Evolutionary conservation across 192 early-diverging fungal species (phyloP), one percentile per base, ranked within the genome.

Genomic region (Allomyces macrogynus): DNA sequence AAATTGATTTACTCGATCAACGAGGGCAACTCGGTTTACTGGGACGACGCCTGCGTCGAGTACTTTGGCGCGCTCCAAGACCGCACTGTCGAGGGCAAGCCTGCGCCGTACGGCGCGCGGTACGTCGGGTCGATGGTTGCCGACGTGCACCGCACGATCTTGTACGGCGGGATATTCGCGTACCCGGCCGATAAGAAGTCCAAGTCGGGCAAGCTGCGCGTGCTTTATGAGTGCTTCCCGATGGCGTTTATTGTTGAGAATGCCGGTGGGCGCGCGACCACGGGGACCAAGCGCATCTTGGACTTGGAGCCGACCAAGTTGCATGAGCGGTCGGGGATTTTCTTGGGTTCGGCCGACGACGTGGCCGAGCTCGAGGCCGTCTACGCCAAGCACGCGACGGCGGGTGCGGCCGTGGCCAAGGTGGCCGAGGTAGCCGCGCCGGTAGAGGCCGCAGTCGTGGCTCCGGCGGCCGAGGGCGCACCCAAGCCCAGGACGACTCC

Each of bases 101-200:
- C 26, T 4, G 26, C 26, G 26, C 26, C 26, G 26, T 97, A 97
- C 78, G 85, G 84, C 24, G 90, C 92, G 32, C 87, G 94, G 70
- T 97, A 97, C 75, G 90, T 97, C 40, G 95, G 95, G 20, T 91
- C 89, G 62, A 98, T 98, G 95, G 95, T 98, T 16, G 91, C 93
- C 54, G 95, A 98, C 79, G 88, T 97, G 25, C 93, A 96, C 77
- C 86, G 93, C 64, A 96, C 93, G 60, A 74, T 95, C 60, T 78
- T 92, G 49, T 92, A 92, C 61, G 88, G 89, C 64, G 90, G 89
- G n/a, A 81, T 91, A 64, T 93, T 91, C 79, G 80, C 88, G 66
- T 92, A 95, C 72, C 90, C 90, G 1, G 83, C 81, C 65, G 84
- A 86, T 66, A 78, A 75, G 72, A 87, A 80, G 75, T 88, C 87